Percentiles rank a stretch among this genome's conserved stretches.
Conservation (phyloP, 2,329 filamentous ascomycete species). For the Calonectria multiphialidica region DNA sequence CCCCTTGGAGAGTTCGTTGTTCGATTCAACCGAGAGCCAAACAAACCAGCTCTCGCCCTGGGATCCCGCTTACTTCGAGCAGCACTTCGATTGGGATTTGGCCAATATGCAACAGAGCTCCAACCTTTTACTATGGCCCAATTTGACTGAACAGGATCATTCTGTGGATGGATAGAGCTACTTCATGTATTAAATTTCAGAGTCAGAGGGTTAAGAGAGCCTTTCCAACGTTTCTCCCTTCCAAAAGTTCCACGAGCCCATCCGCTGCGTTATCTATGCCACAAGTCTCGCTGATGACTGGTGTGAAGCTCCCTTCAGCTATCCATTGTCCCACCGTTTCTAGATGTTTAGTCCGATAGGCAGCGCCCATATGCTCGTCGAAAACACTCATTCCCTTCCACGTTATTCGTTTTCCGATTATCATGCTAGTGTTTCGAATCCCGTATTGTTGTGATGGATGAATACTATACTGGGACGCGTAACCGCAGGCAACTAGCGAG, state of each 20-base stretch:
- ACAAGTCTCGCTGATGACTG: slow-evolving; percentile 74
- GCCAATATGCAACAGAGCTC: neutral
- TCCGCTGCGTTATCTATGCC: slow-evolving; percentile 83
- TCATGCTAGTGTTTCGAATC: slow-evolving; percentile 5
- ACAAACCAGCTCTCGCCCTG: neutral
- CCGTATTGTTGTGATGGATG: slow-evolving; percentile 6
- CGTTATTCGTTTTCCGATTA: slow-evolving; percentile 2
- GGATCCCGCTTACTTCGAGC: slow-evolving; percentile 5
- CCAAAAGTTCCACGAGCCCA: slow-evolving; percentile 79
- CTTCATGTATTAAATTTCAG: no score
- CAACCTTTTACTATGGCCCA: neutral
- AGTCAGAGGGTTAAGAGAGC: slow-evolving; percentile 6
- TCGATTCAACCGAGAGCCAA: neutral
- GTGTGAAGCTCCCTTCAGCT: slow-evolving; percentile 78
- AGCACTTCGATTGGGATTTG: slow-evolving; percentile 7
- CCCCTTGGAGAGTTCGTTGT: neutral
- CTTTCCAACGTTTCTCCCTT: slow-evolving; percentile 71
- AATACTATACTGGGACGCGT: slow-evolving; percentile 3
- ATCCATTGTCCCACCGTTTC: slow-evolving; percentile 82
- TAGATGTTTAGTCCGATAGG: slow-evolving; percentile 66
- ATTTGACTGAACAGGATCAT: neutral
- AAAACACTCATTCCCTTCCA: slow-evolving; percentile 11
- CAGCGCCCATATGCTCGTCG: slow-evolving; percentile 2
- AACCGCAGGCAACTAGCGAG: neutral
- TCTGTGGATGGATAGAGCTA: neutral